A percentile compares a stretch with the other conserved stretches of the same genome.
Evolutionary conservation across 2,329 filamentous ascomycete genomes (phyloP).

Genomic region (Ampelomyces quisqualis): DNA sequence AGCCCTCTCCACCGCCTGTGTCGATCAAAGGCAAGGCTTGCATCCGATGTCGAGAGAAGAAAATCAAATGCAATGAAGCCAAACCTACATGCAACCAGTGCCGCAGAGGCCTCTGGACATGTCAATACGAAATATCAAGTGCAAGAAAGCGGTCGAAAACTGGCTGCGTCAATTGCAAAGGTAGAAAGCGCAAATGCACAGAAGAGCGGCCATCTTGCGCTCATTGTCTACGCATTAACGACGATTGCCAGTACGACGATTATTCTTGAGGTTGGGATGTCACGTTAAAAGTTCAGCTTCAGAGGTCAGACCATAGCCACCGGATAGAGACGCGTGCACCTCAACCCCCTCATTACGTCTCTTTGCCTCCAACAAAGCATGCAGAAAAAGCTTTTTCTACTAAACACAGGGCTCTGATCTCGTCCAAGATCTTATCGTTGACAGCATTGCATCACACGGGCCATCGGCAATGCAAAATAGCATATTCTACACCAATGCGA

Average conservation of each 20-base stretch:
- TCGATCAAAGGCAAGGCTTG: slow-evolving; percentile 20
- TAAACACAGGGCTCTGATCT: too few species aligned
- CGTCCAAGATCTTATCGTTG: too few species aligned
- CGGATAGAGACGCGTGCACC: too few species aligned
- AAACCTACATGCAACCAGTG: slow-evolving; percentile 38
- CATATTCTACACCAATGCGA: not conserved
- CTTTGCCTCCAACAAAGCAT: too few species aligned
- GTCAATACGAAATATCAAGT: slow-evolving; percentile 24
- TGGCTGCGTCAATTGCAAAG: slow-evolving; percentile 34
- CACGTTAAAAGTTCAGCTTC: too few species aligned
- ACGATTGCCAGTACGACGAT: slow-evolving; percentile 31
- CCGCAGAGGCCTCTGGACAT: slow-evolving; percentile 29
- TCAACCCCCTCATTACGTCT: too few species aligned
- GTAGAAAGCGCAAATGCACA: slow-evolving; percentile 34
- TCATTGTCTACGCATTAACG: slow-evolving; percentile 31
- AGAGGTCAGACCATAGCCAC: too few species aligned
- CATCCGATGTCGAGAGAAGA: slow-evolving; percentile 28
- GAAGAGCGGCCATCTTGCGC: slow-evolving; percentile 35
- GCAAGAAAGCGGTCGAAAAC: slow-evolving; percentile 31
- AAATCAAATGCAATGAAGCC: slow-evolving; percentile 35
- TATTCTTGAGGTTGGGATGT: slow-evolving; percentile 20
- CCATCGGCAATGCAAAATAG: not conserved
- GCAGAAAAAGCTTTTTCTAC: too few species aligned
- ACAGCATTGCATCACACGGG: too few species aligned
- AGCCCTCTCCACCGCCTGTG: slow-evolving; percentile 9